Evolutionary conservation across 768 basidiomycete species (phyloP), one percentile per base, ranked within the genome.

Genomic region (Auricularia heimuer): DNA sequence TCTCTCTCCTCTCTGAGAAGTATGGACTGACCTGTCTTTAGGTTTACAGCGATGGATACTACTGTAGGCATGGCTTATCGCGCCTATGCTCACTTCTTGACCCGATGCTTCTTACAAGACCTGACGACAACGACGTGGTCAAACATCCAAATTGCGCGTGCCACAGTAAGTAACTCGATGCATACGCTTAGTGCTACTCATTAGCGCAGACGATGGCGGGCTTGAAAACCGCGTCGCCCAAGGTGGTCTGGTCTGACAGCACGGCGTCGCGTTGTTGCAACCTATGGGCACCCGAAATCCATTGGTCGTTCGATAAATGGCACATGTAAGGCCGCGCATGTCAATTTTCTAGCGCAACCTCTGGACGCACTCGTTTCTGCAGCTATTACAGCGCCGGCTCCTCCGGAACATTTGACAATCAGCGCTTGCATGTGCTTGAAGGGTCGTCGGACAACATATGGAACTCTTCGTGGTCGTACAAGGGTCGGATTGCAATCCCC

Each of bases 251-350:
- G 65, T 21, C 37, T 3, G 65, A 66, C 21, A 66, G 36, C 47
- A 63, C 65, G 10, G 44, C 65, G 18, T 47, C 61, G 10, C 61
- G 65, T 24, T 66, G 65, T 51, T 66, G 65, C 62, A 66, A 66
- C 36, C 11, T 66, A 10, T 66, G 65, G 64, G 64, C 64, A 11
- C 64, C 64, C 42, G 64, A 65, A 36, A 65, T 65, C 24, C 64
- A 65, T 39, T 61, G 56, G 42, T 60, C 45, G 21, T 35, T 44
- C n/a, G 29, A 54, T 21, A 45, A 33, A 18, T 65, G 64, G 64
- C 56, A 65, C 35, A 62, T 65, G 64, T 65, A 29, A 29, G 29
- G 2, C 29, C 29, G 29, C 29, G 29, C 2, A 29, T 29, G 29
- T 29, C 29, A 29, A 29, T 29, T 29, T 29, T 29, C 29, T 29